A percentile compares a stretch with the other conserved stretches of the same genome.
Evolutionary conservation across 139 green algal genomes (phyloP).

Genomic region (Nannochloris sp.): DNA sequence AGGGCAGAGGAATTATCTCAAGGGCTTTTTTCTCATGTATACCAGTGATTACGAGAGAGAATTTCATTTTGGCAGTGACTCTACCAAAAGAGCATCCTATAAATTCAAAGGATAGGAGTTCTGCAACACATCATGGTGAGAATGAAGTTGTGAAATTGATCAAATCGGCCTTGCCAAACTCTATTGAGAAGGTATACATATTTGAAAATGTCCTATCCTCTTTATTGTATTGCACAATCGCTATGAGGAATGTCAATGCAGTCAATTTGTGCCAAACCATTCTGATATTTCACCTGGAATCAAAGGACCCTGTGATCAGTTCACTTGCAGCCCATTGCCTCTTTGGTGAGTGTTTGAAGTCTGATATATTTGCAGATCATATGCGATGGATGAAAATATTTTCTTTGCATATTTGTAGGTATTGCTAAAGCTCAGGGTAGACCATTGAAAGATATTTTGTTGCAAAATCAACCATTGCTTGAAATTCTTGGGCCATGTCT

Average conservation of each 20-base stretch:
- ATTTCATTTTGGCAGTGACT: background rate
- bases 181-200: background rate
- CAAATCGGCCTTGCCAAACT: conserved; percentile 3
- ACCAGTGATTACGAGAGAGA: background rate
- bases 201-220: conserved; percentile 17
- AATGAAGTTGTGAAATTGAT: conserved; percentile 18
- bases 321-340: conserved; percentile 24
- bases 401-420: conserved; percentile 16
- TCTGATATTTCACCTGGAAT: conserved; percentile 24
- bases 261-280: conserved; percentile 26
- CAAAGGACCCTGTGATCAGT: conserved; percentile 11
- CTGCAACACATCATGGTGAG: conserved; percentile 1
- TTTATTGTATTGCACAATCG: conserved; percentile 10
- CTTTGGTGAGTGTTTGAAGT: conserved; percentile 9
- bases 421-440: conserved; percentile 8
- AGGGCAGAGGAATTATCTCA: background rate
- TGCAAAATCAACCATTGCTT: conserved; percentile 17
- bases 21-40: background rate
- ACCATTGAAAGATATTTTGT: conserved; percentile 20
- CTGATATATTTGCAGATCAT: background rate
- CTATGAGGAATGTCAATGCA: conserved; percentile 5
- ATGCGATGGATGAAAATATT: background rate
- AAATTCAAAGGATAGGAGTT: conserved; percentile 12
- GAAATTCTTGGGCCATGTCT: conserved; percentile 31
- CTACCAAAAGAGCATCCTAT: conserved; percentile 22